A percentile compares a stretch with the other conserved stretches of the same genome.
Evolutionary conservation across 352 stramenopile genomes (phyloP).

Genomic region (Phytopythium delawarense): DNA sequence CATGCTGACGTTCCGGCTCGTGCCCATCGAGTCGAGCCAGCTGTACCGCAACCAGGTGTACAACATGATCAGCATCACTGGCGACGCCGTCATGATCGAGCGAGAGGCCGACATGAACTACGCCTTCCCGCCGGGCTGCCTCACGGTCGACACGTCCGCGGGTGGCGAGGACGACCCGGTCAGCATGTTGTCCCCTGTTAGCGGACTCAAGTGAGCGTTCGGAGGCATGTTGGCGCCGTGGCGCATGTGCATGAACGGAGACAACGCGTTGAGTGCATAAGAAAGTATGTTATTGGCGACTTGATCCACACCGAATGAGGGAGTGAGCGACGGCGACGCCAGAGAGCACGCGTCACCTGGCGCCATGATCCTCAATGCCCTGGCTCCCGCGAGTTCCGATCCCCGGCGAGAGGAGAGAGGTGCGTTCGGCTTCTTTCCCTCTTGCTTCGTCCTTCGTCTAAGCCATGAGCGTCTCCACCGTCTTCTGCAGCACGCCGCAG

Average conservation of each 20-base stretch:
- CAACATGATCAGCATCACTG: slow-evolving; percentile 91
- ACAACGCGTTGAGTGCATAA: neutral
- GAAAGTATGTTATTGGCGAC: neutral
- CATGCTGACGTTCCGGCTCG: slow-evolving; percentile 83
- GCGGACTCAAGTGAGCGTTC: neutral
- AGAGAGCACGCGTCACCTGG: neutral
- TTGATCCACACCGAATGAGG: neutral
- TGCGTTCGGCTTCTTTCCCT: neutral
- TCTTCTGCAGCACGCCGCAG: slow-evolving; percentile 83
- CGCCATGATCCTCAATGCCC: neutral
- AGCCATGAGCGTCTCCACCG: slow-evolving; percentile 74
- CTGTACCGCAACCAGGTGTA: slow-evolving; percentile 89
- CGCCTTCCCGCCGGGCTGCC: slow-evolving; percentile 21
- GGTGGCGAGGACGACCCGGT: slow-evolving; percentile 18
- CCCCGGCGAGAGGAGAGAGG: neutral
- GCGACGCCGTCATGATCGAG: slow-evolving; percentile 80
- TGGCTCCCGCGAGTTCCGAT: neutral
- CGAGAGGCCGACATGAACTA: slow-evolving; percentile 39
- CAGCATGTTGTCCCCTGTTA: neutral
- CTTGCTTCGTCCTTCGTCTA: slow-evolving; percentile 11
- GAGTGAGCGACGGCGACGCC: neutral
- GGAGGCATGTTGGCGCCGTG: no score
- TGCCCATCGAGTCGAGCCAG: slow-evolving; percentile 85
- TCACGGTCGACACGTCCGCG: slow-evolving; percentile 25
- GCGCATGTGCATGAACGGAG: no score